Base-by-base conservation (phyloP, 139 green algal species). In the Penium margaritaceum region DNA sequence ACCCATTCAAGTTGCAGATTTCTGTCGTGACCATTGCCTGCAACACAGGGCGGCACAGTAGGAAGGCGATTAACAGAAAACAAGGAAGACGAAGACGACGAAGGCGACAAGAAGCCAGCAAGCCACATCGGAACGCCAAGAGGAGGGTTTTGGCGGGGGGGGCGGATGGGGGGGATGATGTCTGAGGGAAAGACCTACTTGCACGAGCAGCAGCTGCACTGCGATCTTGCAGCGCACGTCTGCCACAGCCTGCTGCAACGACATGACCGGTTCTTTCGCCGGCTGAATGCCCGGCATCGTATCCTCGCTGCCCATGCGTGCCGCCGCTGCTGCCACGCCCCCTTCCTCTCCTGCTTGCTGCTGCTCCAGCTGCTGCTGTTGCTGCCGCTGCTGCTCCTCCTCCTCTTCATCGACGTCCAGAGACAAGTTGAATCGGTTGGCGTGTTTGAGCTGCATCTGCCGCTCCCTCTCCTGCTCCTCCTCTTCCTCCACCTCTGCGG, bases 121-220 rank as follows among this genome's bases (percentile, higher is more conserved):
- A 24, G 21, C 46, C 21, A 57, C 21, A 24, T 19, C 21, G 19
- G 21, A 57, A 57, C 19, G 46, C 21, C 46, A 24, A 57, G 21
- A n/a, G n/a, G n/a, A n/a, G n/a, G n/a, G n/a, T n/a, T n/a, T 19
- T 19, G 19, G 19, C 21, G 21, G 19, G 19, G 21, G 19, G 19
- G 46, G 21, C 19, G 21, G 46, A 24, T 57, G 46, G 19, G 19
- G 21, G 21, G 19, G 19, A 24, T 21, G 19, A 57, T 24, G 21
- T 24, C 19, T 24, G 19, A 68, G 58, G 19, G 32, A n/a, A 39
- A 9, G 6, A 6, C 71, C 17, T 37, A 81, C 87, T 83, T 95
- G 88, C 82, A 96, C 92, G 68, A 96, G 77, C 76, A 97, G 85
- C 67, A 96, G 84, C 84, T 96, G 91, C 58, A 94, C 85, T 29